Evolutionary conservation across 805 yeast genomes (phyloP).

Genomic region (Metschnikowia gelsemii): DNA sequence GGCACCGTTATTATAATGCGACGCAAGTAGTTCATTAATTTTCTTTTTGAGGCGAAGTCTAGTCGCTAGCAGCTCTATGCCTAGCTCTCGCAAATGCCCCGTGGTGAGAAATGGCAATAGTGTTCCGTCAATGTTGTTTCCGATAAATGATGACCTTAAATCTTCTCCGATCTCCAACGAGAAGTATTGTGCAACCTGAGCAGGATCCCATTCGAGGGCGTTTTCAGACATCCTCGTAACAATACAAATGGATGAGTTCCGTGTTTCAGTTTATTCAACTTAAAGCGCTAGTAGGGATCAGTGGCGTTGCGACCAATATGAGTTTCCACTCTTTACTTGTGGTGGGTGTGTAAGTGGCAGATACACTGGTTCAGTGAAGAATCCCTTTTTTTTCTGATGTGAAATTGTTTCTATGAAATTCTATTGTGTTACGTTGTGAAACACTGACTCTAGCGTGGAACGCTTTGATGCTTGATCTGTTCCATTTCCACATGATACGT

Average conservation of each 20-base stretch:
- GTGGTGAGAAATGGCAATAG: constrained; percentile 66
- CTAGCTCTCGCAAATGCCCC: constrained; percentile 72
- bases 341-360: no score
- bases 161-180: constrained; percentile 26
- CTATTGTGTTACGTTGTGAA: no score
- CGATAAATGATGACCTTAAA: constrained; percentile 39
- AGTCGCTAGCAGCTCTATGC: constrained; percentile 51
- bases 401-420: no score
- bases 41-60: constrained; percentile 61
- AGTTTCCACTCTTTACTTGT: no score
- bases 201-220: constrained; percentile 46
- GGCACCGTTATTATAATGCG: constrained; percentile 25
- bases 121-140: constrained; percentile 70
- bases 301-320: no score
- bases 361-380: neutral
- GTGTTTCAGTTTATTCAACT: neutral
- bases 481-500: constrained; percentile 6
- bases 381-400: no score
- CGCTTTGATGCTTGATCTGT: no score
- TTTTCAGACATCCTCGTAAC: constrained; percentile 26
- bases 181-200: constrained; percentile 42
- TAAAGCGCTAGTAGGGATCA: no score
- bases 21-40: constrained; percentile 51
- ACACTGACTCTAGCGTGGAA: no score
- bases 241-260: neutral